phyloP scores from a whole-genome alignment of 805 yeast species.

The Yarrowia deformans region DNA sequence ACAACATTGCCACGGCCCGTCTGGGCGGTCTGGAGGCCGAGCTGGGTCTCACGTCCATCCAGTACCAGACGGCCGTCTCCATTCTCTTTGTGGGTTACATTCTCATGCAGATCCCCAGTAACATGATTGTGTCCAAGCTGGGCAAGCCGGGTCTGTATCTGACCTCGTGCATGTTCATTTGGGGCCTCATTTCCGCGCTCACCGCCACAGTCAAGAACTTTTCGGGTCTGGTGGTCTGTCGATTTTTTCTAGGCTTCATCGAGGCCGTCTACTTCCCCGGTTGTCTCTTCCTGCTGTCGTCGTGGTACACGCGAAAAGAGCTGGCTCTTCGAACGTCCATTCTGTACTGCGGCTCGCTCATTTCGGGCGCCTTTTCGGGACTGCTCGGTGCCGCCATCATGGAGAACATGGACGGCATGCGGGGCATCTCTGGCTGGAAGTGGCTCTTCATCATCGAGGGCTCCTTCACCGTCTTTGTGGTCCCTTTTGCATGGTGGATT shows the following conservation, averaged over 20 bases:
- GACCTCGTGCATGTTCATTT: slow-evolving; percentile 56
- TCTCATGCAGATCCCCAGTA: slow-evolving; percentile 49
- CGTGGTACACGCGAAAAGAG: slow-evolving; percentile 63
- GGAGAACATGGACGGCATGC: slow-evolving; percentile 53
- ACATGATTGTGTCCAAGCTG: slow-evolving; percentile 43
- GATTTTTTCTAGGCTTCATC: slow-evolving; percentile 58
- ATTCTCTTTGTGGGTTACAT: slow-evolving; percentile 55
- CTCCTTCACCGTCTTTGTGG: slow-evolving; percentile 49
- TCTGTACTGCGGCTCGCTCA: slow-evolving; percentile 58
- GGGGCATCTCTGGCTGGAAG: slow-evolving; percentile 59
- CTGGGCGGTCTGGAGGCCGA: slow-evolving; percentile 50
- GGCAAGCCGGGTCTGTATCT: slow-evolving; percentile 58
- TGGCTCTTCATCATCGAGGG: slow-evolving; percentile 67
- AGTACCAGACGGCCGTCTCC: slow-evolving; percentile 55
- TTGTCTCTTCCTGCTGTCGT: slow-evolving; percentile 59
- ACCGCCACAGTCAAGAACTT: slow-evolving; percentile 57
- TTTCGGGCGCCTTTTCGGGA: slow-evolving; percentile 64
- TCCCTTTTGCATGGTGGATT: slow-evolving; percentile 53
- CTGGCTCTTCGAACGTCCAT: slow-evolving; percentile 60
- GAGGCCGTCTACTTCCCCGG: slow-evolving; percentile 62
- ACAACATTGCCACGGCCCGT: slow-evolving; percentile 52
- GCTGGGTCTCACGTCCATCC: slow-evolving; percentile 51
- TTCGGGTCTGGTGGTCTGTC: slow-evolving; percentile 56
- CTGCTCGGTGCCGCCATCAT: slow-evolving; percentile 63
- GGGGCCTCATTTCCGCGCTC: slow-evolving; percentile 60